Evolutionary conservation across 805 yeast genomes (phyloP), one percentile per base, ranked within the genome.

Genomic region (Teunomyces stri): DNA sequence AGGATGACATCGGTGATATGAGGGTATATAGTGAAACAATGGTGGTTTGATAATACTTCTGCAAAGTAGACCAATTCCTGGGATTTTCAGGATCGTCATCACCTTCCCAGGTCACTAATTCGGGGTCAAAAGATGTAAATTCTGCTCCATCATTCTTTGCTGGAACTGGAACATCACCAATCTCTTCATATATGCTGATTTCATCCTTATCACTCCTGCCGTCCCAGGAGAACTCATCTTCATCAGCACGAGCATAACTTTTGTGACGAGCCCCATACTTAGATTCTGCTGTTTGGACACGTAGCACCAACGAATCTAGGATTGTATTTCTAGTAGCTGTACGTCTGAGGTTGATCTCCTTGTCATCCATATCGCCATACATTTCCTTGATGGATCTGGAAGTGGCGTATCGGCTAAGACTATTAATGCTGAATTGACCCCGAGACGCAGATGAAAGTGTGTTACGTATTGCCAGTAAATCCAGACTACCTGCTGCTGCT

Each of bases 1-100:
- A 68, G 6, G 74, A 69, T 3, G 74, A 69, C 66, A 70, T 68
- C 10, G 75, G 74, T 2, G 74, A 66, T 6, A 70, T 60, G 41
- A 70, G 59, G 3, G 74, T 67, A 51, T 68, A 70, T 15, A 68
- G 44, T 0, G 72, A 63, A 1, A 69, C 74, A 35, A 69, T 49
- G 5, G 49, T 54, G 27, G 62, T 53, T 18, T 61, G 56, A 16
- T 47, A 47, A 5, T 57, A 48, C 42, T 69, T 70, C 10, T 49
- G 52, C 2, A 46, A 16, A 2, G 48, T 13, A 6, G 57, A 25
- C 74, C 74, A 70, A 49, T 70, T 69, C 43, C 70, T 46, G 5
- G 74, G 74, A 45, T 64, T 59, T 37, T 64, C 62, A 1, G 68
- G 65, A 45, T 68, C 71, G 33, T 66, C 57, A 3, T 47, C 47